A percentile compares a stretch with the other conserved stretches of the same genome.
phyloP scores from a whole-genome alignment of 2,329 filamentous ascomycete species.

The Sporothrix pallida region DNA sequence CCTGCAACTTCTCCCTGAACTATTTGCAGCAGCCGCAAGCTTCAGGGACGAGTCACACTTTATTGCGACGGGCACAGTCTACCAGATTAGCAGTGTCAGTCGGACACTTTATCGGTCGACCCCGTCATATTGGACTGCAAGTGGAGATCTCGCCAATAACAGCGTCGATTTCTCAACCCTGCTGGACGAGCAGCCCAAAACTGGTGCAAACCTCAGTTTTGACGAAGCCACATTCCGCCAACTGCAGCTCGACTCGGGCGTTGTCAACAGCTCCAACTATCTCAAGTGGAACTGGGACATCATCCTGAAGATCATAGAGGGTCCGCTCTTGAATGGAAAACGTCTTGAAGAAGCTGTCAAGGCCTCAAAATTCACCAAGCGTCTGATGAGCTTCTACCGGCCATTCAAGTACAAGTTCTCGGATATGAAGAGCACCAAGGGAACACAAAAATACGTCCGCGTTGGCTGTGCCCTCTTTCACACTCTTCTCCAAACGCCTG shows the following conservation, averaged over 20 bases:
- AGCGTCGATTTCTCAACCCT: conserved; percentile 54
- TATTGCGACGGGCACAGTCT: conserved; percentile 86
- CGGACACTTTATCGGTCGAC: conserved; percentile 85
- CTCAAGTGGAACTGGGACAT: conserved; percentile 98
- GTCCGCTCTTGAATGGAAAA: conserved; percentile 87
- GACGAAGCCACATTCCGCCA: conserved; percentile 70
- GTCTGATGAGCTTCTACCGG: conserved; percentile 91
- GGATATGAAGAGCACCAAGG: conserved; percentile 85
- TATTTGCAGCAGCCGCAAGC: conserved; percentile 77
- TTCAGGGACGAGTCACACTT: conserved; percentile 76
- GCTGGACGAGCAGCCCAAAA: conserved; percentile 64
- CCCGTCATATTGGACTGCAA: conserved; percentile 52
- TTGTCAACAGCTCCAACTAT: conserved; percentile 87
- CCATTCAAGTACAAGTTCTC: conserved; percentile 97
- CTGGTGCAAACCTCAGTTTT: conserved; percentile 55
- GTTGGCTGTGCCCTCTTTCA: conserved; percentile 88
- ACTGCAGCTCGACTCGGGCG: conserved; percentile 76
- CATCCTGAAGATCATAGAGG: conserved; percentile 88
- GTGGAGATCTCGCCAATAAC: conserved; percentile 44
- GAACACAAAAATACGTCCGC: conserved; percentile 90
- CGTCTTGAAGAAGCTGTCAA: conserved; percentile 92
- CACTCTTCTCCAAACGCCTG: conserved; percentile 80
- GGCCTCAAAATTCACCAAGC: conserved; percentile 94
- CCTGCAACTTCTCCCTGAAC: conserved; percentile 84
- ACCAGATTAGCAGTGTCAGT: conserved; percentile 97